phyloP scores from a whole-genome alignment of 768 basidiomycete genomes.

The Cubamyces sp. region DNA sequence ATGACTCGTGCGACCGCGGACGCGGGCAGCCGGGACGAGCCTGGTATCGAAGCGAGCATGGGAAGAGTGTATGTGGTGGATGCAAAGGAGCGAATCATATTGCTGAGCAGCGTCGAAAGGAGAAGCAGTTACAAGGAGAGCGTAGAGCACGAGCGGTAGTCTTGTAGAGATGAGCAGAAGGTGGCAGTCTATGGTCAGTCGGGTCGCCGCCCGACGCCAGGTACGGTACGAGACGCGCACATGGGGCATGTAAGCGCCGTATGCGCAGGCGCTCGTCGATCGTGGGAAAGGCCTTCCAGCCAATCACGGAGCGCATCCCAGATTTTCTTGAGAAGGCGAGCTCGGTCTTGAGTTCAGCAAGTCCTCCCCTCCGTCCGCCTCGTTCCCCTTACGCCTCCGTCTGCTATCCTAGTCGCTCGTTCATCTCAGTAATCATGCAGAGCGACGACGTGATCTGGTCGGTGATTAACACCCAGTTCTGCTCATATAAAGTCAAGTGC shows the following conservation, averaged over 20 bases:
- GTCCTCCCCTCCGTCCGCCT: conserved; percentile 1
- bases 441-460: conserved; percentile 99
- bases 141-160: too few species aligned
- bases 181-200: conserved; percentile 11
- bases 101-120: background rate
- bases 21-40: conserved; percentile 1
- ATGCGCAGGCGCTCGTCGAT: background rate
- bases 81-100: conserved; percentile 14
- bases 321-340: conserved; percentile 22
- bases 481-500: conserved; percentile 99
- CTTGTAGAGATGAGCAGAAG: background rate
- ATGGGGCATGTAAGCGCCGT: background rate
- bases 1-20: conserved; percentile 5
- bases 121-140: background rate
- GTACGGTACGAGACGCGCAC: background rate
- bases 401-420: background rate
- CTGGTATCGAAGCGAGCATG: background rate
- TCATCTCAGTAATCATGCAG: conserved; percentile 56
- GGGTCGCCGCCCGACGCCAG: background rate
- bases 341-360: conserved; percentile 5
- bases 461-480: conserved; percentile 92
- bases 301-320: conserved; percentile 25
- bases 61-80: background rate
- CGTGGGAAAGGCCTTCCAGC: conserved; percentile 18
- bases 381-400: background rate